Base-by-base conservation (phyloP, 352 stramenopile species). In the Phytopythium litorale region DNA sequence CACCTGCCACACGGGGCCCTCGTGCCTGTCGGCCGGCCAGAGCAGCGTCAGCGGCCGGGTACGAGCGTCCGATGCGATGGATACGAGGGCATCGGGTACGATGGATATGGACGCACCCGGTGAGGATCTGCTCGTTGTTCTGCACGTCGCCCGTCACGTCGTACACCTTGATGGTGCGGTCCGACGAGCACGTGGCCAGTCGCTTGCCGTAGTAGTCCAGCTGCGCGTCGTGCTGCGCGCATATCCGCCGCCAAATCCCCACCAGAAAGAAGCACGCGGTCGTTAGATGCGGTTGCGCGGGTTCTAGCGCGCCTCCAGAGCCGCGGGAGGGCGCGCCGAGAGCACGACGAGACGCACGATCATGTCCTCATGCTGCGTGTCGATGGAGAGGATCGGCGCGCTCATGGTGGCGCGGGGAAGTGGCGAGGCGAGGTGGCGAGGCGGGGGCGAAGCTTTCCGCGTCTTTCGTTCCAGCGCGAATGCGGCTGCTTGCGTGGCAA, bases 201-300 rank as follows among this genome's bases (percentile, higher is more conserved):
- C 98, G 97, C 75, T 98, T 99, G 67, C 95, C 96, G 76, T 99
- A 99, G 81, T 99, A 99, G 80, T 99, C 97, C 61, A 99, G 79
- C 72, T 99, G 96, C 55, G 96, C 95, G 73, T 99, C 98, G 76
- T 99, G 97, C 75, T 97, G 65, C 13, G 21, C 23, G 5, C 19
- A 35, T 19, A 30, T 70, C 28, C n/a, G n/a, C n/a, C n/a, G n/a
- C n/a, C n/a, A n/a, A n/a, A 60, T 23, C 67, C 19, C 56, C 42
- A 21, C 46, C 28, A 43, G 35, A 38, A 4, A 74, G 43, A 33
- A 49, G 37, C 33, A 33, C 38, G 56, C 56, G 52, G 32, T 5
- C 8, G 45, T 32, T 33, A 11, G 16, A 18, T 15, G 45, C 21
- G 4, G 5, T 52, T 33, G 45, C n/a, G n/a, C 3, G 43, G 16